Conservation (phyloP, 768 basidiomycete genomes). For the Tricholomella constricta region DNA sequence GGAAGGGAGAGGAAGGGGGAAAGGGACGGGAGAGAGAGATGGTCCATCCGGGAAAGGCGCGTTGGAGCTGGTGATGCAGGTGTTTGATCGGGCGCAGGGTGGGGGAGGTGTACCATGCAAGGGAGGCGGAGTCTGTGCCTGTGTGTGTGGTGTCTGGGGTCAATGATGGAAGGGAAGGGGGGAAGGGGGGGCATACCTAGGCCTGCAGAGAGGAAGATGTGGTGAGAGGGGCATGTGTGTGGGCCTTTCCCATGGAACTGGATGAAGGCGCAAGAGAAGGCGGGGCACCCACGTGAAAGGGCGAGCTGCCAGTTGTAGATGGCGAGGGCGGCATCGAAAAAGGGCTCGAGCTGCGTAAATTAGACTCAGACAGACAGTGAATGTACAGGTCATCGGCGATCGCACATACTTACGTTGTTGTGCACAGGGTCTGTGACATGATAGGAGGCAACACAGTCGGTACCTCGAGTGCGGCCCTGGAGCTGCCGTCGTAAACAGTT, state of each 20-base stretch:
- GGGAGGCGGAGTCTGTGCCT: slow-evolving; percentile 25
- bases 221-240: slow-evolving; percentile 38
- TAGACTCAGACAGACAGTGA: too few species aligned
- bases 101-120: slow-evolving; percentile 40
- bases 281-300: slow-evolving; percentile 37
- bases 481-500: slow-evolving; percentile 42
- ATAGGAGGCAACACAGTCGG: slow-evolving; percentile 37
- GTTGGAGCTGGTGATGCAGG: slow-evolving; percentile 30
- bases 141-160: not conserved
- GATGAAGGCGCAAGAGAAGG: slow-evolving; percentile 43
- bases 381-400: too few species aligned
- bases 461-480: slow-evolving; percentile 35
- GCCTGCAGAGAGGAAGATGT: slow-evolving; percentile 48
- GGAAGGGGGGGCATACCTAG: slow-evolving; percentile 34
- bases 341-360: slow-evolving; percentile 40
- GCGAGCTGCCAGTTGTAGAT: slow-evolving; percentile 43
- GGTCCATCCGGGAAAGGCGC: slow-evolving; percentile 37
- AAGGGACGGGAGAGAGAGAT: too few species aligned
- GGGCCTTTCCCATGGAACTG: slow-evolving; percentile 50
- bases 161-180: not conserved
- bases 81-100: slow-evolving; percentile 37
- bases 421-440: slow-evolving; percentile 51
- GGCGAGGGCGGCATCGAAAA: slow-evolving; percentile 39
- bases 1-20: slow-evolving; percentile 44
- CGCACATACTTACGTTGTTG: slow-evolving; percentile 36